Base-by-base conservation (phyloP, 208 protist genomes). In the Leishmania lainsoni region DNA sequence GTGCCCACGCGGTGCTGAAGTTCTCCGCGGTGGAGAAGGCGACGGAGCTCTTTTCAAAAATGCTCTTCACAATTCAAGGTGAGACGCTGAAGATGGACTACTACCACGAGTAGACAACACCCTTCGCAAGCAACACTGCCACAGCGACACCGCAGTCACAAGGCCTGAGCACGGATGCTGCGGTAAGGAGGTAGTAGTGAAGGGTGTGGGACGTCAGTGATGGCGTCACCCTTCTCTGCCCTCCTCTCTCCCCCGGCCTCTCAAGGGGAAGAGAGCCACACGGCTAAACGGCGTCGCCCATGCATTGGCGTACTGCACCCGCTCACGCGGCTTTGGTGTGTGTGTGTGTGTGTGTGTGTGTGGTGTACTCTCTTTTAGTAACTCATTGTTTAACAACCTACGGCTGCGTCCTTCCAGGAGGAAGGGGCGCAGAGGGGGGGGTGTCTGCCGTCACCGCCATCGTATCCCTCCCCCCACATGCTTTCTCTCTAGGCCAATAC, bases 1-100 rank as follows among this genome's bases (percentile, higher is more conserved):
- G 87, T 83, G 61, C 73, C 1, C 87, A 97, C 80, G 87, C 88
- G 5, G 91, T 97, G 81, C 54, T 92, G 51, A 68, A 92, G 83
- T 86, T 95, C 48, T 49, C 69, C 29, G 78, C 81, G 0, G 75
- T 78, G 20, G 70, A 79, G 42, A 83, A 81, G 35, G 89, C 89
- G 12, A 81, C 79, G 51, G 66, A 58, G 22, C 63, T 93, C 39
- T 32, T 82, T 71, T 26, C 49, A 4, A 75, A 75, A 26, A 76
- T 81, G 65, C 70, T 75, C 29, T 71, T 94, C 56, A 84, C 52
- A 32, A 87, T 95, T n/a, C 70, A 75, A 48, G 84, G 69, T 14
- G 74, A 84, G 70, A 75, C 51, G 5, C 42, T 87, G 45, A 58
- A 65, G 6, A 48, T 87, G 32, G 26, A 70, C 63, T 81, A 79